Conservation (phyloP, 768 basidiomycete genomes). For the Lactarius tabidus region DNA sequence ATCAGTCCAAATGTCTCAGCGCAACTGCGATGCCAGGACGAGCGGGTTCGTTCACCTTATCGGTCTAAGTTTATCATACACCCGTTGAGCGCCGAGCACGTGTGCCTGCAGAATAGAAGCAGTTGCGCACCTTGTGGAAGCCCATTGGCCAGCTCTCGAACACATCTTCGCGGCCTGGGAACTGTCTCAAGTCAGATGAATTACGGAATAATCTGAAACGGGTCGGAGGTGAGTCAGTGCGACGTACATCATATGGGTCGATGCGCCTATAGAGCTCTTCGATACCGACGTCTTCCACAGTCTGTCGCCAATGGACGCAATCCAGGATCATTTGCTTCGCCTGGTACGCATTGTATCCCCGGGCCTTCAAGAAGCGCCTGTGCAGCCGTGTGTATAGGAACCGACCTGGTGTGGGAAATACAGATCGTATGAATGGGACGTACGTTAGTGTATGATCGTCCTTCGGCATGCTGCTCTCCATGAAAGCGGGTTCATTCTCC, state of each 20-base stretch:
- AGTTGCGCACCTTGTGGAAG: conserved; percentile 60
- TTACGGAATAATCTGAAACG: not conserved
- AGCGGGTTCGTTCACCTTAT: conserved; percentile 46
- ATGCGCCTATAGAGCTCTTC: conserved; percentile 57
- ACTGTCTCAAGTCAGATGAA: conserved; percentile 39
- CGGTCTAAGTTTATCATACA: conserved; percentile 54
- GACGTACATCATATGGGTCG: conserved; percentile 68
- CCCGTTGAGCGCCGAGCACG: not conserved
- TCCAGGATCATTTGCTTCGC: conserved; percentile 63
- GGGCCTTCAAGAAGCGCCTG: conserved; percentile 75
- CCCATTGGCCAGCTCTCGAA: conserved; percentile 78
- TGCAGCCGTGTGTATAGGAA: not conserved
- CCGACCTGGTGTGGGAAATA: not conserved
- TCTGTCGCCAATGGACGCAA: conserved; percentile 65
- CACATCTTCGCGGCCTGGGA: conserved; percentile 61
- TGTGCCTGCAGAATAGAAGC: not conserved
- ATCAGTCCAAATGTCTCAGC: not conserved
- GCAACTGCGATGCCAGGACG: too few species aligned
- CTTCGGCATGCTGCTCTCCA: conserved; percentile 16
- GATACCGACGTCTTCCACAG: conserved; percentile 59
- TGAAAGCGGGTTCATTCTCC: conserved; percentile 7
- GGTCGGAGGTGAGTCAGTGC: not conserved
- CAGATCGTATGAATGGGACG: not conserved
- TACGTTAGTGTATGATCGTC: conserved; percentile 20
- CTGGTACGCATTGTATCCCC: conserved; percentile 55